A percentile compares a stretch with the other conserved stretches of the same genome.
Conservation (phyloP, 192 early-diverging fungal species). For the Paraglomus brasilianum region DNA sequence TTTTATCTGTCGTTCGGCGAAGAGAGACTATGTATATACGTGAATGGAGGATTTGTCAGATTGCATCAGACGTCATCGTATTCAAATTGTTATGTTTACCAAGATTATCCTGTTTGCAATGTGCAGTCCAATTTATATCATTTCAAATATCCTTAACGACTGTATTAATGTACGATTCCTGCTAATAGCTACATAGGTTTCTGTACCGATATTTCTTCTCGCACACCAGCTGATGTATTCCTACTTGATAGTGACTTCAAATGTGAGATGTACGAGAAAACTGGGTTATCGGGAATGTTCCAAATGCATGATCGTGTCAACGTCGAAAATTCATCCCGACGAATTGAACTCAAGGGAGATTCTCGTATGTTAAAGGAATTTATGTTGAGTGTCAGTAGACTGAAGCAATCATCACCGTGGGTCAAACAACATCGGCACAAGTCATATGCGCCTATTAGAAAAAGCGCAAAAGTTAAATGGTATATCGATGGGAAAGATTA, state of each 20-base stretch:
- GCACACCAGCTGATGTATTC: conserved; percentile 47
- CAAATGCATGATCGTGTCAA: conserved; percentile 59
- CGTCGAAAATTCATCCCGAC: conserved; percentile 56
- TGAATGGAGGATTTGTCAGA: too few species aligned
- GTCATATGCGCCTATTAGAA: conserved; percentile 74
- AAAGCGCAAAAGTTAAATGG: conserved; percentile 60
- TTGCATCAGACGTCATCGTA: too few species aligned
- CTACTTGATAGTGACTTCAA: conserved; percentile 50
- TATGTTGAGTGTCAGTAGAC: conserved; percentile 57
- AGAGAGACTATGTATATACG: too few species aligned
- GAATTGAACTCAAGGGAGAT: conserved; percentile 69
- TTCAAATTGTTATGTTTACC: too few species aligned
- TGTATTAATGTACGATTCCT: too few species aligned
- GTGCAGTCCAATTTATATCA: background rate
- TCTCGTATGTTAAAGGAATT: conserved; percentile 69
- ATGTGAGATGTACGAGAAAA: conserved; percentile 28
- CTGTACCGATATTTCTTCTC: conserved; percentile 43
- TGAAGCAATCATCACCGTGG: conserved; percentile 63
- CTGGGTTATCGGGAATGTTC: conserved; percentile 37
- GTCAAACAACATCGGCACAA: conserved; percentile 62
- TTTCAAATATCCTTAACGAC: background rate
- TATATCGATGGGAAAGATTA: conserved; percentile 79
- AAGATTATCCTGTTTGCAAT: background rate
- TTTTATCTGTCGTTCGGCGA: too few species aligned
- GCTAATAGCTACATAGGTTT: conserved; percentile 51